Conservation (phyloP, 352 stramenopile genomes). For the Pythium sp. region DNA sequence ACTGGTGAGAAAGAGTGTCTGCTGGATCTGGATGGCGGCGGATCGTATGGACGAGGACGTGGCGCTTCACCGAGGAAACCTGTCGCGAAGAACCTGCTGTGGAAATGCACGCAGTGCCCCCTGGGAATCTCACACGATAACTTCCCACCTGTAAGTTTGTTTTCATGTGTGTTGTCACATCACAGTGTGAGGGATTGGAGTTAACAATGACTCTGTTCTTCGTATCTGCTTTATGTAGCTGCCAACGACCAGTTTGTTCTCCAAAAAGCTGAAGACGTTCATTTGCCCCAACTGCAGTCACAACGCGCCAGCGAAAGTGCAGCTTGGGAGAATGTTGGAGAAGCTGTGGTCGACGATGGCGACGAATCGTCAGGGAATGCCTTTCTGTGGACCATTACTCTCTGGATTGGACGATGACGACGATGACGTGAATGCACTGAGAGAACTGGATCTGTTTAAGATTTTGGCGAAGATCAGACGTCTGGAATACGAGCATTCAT, state of each 20-base stretch:
- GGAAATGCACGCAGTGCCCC: slow-evolving; percentile 79
- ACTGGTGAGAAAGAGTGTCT: slow-evolving; percentile 54
- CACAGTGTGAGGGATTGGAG: slow-evolving; percentile 7
- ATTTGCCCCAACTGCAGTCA: slow-evolving; percentile 66
- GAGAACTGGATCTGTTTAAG: slow-evolving; percentile 63
- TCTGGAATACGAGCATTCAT: slow-evolving; percentile 66
- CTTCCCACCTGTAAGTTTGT: slow-evolving; percentile 48
- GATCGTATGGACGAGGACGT: slow-evolving; percentile 11
- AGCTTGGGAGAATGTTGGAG: slow-evolving; percentile 74
- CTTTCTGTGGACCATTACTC: slow-evolving; percentile 76
- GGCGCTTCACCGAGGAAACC: slow-evolving; percentile 49
- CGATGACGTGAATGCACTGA: slow-evolving; percentile 14
- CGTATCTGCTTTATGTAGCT: slow-evolving; percentile 28
- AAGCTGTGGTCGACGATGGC: slow-evolving; percentile 83
- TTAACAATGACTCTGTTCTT: background rate
- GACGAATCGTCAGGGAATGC: slow-evolving; percentile 82
- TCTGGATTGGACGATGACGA: slow-evolving; percentile 48
- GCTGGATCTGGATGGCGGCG: slow-evolving; percentile 37
- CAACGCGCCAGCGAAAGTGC: slow-evolving; percentile 56
- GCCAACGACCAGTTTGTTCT: slow-evolving; percentile 57
- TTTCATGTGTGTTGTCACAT: background rate
- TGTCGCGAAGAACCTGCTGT: slow-evolving; percentile 58
- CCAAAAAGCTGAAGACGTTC: slow-evolving; percentile 65
- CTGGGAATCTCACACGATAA: slow-evolving; percentile 56
- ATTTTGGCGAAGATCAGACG: slow-evolving; percentile 70